Evolutionary conservation across 1,139 yeast species (phyloP), one percentile per base, ranked within the genome.

Genomic region (Zhuliangozyma parablackwelliae): DNA sequence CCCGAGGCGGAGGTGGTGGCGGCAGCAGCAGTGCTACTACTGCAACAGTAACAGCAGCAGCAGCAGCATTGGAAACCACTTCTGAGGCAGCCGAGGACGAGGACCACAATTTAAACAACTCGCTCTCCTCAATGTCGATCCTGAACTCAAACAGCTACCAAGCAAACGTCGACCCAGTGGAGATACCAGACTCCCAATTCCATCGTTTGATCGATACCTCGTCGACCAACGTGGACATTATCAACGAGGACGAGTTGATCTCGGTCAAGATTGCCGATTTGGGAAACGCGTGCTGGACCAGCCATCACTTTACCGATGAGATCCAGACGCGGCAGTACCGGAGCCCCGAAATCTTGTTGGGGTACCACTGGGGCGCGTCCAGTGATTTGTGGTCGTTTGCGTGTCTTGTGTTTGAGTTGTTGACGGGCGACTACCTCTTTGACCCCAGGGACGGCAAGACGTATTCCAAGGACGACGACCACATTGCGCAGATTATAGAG

Each of bases 361-460:
- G 76, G 5, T 67, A 68, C 45, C 73, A 69, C 42, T 71, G 77
- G 77, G 77, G 77, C 5, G 71, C 75, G 0, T 63, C 69, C 34
- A 62, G 73, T 21, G 77, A 71, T 49, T 53, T 71, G 40, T 71
- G 77, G 77, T 67, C 74, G 12, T 65, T 69, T 57, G 75, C 72
- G 3, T 68, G 75, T 42, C 54, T 71, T 34, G 57, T 68, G 5
- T 71, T 71, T 46, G 77, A 71, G 50, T 51, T 71, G 29, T 53
- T 71, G 38, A 71, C 76, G 2, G 77, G 77, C 5, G 77, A 71
- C 48, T 71, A 69, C 46, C 49, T 71, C 33, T 71, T 69, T 47
- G 76, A 70, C 43, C 77, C 77, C 7, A 50, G 73, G 34, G 69
- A 65, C 38, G 77, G 77, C 6, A 67, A 68, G 45, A 53, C 70